A percentile compares a stretch with the other conserved stretches of the same genome.
phyloP scores from a whole-genome alignment of 2,329 filamentous ascomycete species.

The Pseudogymnoascus sp. region DNA sequence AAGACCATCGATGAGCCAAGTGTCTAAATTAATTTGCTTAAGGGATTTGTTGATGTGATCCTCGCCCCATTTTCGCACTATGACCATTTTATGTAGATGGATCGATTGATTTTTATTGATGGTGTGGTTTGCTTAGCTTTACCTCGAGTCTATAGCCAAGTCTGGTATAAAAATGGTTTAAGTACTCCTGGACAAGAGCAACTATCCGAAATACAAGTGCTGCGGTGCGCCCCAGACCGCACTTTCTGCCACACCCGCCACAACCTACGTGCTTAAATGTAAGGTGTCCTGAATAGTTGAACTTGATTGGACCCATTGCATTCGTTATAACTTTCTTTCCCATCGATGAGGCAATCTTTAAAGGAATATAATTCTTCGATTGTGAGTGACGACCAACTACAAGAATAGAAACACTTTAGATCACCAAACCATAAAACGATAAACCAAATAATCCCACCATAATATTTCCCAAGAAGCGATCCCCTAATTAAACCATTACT shows the following conservation, averaged over 20 bases:
- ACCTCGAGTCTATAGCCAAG: background rate
- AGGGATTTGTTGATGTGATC: background rate
- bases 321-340: no score
- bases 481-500: no score
- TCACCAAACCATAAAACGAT: no score
- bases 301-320: no score
- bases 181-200: background rate
- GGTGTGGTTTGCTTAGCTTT: background rate
- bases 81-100: background rate
- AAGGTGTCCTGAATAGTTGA: background rate
- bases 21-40: background rate
- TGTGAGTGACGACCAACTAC: no score
- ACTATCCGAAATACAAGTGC: background rate
- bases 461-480: no score
- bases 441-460: no score
- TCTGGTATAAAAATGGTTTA: background rate
- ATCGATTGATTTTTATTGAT: background rate
- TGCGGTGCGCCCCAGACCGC: background rate
- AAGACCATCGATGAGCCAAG: background rate
- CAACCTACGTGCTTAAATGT: background rate
- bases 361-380: no score
- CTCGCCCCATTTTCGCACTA: background rate
- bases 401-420: no score
- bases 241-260: background rate
- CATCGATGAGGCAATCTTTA: no score